Percentiles rank a stretch among this genome's conserved stretches.
Conservation (phyloP, 352 stramenopile genomes). For the Globisporangium echinulatum region DNA sequence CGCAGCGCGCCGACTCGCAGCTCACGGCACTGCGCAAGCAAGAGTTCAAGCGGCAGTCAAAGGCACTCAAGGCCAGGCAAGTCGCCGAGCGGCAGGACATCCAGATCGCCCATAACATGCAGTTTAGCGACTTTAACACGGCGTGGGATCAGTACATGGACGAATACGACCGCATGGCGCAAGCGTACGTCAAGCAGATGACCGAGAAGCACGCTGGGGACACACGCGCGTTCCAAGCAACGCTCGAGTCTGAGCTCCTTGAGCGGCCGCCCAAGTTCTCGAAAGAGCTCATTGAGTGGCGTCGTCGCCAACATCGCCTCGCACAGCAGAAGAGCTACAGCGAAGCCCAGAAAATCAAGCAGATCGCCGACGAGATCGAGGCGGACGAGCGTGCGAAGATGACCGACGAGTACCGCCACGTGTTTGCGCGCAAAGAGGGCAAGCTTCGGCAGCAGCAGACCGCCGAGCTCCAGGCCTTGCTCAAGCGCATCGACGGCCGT, state of each 20-base stretch:
- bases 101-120: conserved; percentile 94
- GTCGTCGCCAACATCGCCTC: conserved; percentile 90
- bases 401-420: conserved; percentile 67
- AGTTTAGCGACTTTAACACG: conserved; percentile 92
- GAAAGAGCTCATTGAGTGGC: conserved; percentile 93
- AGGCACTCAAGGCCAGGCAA: conserved; percentile 87
- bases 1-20: conserved; percentile 84
- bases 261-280: conserved; percentile 89
- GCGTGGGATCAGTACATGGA: conserved; percentile 95
- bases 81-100: conserved; percentile 91
- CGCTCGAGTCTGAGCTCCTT: conserved; percentile 83
- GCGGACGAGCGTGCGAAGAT: conserved; percentile 87
- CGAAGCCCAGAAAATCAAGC: conserved; percentile 94
- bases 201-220: conserved; percentile 86
- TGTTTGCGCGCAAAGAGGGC: conserved; percentile 85
- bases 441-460: conserved; percentile 91
- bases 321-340: conserved; percentile 92
- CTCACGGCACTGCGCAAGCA: conserved; percentile 85
- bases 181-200: conserved; percentile 94
- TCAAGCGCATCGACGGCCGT: conserved; percentile 92
- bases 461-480: conserved; percentile 87
- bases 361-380: conserved; percentile 92
- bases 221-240: conserved; percentile 85
- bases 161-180: conserved; percentile 93
- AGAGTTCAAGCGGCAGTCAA: conserved; percentile 90